A percentile compares a stretch with the other conserved stretches of the same genome.
Conservation (phyloP, 2,329 filamentous ascomycete genomes). For the Aureobasidium sp. region DNA sequence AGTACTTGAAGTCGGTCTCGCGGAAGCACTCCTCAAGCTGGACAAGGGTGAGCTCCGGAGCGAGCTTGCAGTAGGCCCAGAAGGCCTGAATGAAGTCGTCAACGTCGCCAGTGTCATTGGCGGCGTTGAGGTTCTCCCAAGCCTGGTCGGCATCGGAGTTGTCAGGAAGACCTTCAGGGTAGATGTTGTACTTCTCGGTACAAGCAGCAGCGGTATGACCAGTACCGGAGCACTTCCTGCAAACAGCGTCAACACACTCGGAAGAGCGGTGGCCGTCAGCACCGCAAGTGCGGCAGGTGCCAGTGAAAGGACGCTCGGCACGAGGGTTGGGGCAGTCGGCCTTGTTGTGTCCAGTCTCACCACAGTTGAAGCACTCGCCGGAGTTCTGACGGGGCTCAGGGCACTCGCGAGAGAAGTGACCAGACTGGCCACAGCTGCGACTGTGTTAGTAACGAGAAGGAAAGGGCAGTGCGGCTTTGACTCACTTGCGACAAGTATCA, state of each 20-base stretch:
- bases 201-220: slow-evolving; percentile 51
- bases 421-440: slow-evolving; percentile 32
- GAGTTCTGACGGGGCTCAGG: slow-evolving; percentile 39
- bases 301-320: slow-evolving; percentile 43
- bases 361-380: slow-evolving; percentile 52
- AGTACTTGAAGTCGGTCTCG: slow-evolving; percentile 43
- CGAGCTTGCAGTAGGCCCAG: slow-evolving; percentile 51
- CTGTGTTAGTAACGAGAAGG: slow-evolving; percentile 19
- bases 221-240: slow-evolving; percentile 49
- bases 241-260: slow-evolving; percentile 59
- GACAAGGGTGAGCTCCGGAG: slow-evolving; percentile 48
- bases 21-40: slow-evolving; percentile 56
- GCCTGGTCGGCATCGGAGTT: slow-evolving; percentile 40
- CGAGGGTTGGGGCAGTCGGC: slow-evolving; percentile 51
- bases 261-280: slow-evolving; percentile 47
- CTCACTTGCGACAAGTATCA: slow-evolving; percentile 32
- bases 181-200: slow-evolving; percentile 50
- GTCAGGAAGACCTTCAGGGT: slow-evolving; percentile 38
- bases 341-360: slow-evolving; percentile 52
- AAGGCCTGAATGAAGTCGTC: slow-evolving; percentile 43
- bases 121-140: slow-evolving; percentile 48
- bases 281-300: slow-evolving; percentile 53
- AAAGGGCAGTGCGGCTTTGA: neutral
- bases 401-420: slow-evolving; percentile 29
- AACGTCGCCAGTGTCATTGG: slow-evolving; percentile 47